phyloP scores from a whole-genome alignment of 495 filamentous ascomycete species.

The Neurospora sublineolata region DNA sequence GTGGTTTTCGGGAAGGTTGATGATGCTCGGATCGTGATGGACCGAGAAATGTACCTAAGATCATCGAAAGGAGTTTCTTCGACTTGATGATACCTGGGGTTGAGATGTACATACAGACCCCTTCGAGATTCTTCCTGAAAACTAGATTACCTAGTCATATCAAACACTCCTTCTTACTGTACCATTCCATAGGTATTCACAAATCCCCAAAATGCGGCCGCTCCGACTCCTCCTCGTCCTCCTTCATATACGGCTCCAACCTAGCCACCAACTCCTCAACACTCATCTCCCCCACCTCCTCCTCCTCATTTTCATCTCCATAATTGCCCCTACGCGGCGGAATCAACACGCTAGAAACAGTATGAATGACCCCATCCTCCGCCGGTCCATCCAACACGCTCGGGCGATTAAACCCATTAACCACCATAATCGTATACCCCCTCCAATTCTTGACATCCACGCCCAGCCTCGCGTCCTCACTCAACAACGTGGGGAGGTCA shows the following conservation, averaged over 20 bases:
- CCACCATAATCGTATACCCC: conserved; percentile 50
- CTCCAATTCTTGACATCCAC: conserved; percentile 57
- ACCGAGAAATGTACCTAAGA: neutral
- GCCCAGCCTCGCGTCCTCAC: conserved; percentile 40
- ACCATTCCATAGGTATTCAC: neutral
- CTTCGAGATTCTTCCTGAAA: too few species aligned
- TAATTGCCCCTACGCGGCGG: conserved; percentile 45
- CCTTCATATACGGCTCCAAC: conserved; percentile 16
- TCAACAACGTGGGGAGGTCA: conserved; percentile 55
- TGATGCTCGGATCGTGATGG: neutral
- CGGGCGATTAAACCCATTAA: conserved; percentile 57
- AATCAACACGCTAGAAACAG: conserved; percentile 57
- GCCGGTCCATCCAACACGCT: conserved; percentile 54
- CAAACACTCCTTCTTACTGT: neutral
- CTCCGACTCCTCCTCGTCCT: neutral
- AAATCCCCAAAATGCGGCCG: conserved; percentile 3
- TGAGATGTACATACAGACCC: neutral
- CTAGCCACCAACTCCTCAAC: conserved; percentile 18
- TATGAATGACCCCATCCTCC: conserved; percentile 66
- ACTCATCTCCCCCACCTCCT: conserved; percentile 10
- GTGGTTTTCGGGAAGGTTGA: neutral
- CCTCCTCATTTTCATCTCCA: conserved; percentile 10
- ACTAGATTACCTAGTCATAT: neutral
- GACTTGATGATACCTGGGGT: neutral
- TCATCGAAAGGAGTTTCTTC: neutral